These are phyloP conservation scores for Cladosporium oxysporum DNA, from an alignment of 2,329 filamentous ascomycete genomes.

Conservation along the genomic window DNA sequence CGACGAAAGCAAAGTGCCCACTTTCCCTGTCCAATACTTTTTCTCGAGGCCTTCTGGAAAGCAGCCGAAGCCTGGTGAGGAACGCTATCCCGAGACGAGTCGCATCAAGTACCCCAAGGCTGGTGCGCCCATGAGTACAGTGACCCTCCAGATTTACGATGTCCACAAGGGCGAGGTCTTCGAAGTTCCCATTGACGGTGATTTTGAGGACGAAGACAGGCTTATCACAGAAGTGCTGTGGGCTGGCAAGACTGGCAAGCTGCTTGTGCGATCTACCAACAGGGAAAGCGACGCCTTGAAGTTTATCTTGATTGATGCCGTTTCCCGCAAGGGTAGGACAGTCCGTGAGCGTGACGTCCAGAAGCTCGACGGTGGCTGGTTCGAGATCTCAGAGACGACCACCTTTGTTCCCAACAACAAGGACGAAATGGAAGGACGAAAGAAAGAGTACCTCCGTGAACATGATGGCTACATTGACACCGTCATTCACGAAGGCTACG, in stretches of 20 bases:
- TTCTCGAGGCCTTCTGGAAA: constrained; percentile 80
- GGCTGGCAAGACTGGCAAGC: constrained; percentile 72
- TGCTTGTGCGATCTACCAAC: constrained; percentile 89
- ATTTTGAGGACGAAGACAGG: constrained; percentile 77
- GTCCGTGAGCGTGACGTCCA: constrained; percentile 78
- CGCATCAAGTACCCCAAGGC: constrained; percentile 98
- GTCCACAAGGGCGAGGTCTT: constrained; percentile 76
- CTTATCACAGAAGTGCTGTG: constrained; percentile 93
- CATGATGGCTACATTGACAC: constrained; percentile 93
- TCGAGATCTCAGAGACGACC: constrained; percentile 87
- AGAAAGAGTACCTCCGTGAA: constrained; percentile 36
- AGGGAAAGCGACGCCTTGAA: constrained; percentile 90
- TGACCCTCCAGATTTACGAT: constrained; percentile 87
- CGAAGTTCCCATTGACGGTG: constrained; percentile 71
- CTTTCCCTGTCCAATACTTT: constrained; percentile 93
- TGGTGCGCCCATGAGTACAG: constrained; percentile 87
- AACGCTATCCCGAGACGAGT: constrained; percentile 85
- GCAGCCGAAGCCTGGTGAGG: constrained; percentile 67
- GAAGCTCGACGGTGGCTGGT: constrained; percentile 92
- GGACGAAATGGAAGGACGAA: constrained; percentile 71
- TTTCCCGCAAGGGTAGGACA: constrained; percentile 70
- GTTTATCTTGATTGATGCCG: constrained; percentile 81
- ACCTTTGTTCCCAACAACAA: constrained; percentile 72
- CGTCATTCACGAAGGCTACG: constrained; percentile 79
- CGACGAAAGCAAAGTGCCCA: constrained; percentile 87